Conservation (phyloP, 176 grass and related monocot genomes). For the Aegilops tauschii region DNA sequence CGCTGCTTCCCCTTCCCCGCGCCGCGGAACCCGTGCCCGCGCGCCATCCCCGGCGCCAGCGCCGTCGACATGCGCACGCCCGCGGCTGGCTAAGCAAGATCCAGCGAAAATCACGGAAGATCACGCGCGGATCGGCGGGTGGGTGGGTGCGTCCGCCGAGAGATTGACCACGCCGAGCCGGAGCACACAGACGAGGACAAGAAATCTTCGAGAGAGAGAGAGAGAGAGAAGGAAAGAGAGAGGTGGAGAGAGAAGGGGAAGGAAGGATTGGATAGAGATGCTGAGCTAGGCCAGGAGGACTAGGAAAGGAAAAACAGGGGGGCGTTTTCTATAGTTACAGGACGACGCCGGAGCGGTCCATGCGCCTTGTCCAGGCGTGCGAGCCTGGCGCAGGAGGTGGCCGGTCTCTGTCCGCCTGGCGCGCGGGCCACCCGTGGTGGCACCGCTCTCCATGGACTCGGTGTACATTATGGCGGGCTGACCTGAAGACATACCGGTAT, state of each 20-base stretch:
- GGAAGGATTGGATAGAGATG: conserved; percentile 34
- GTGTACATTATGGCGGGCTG: not conserved
- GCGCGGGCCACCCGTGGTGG: not conserved
- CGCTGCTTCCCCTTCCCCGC: conserved; percentile 21
- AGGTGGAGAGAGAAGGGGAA: not conserved
- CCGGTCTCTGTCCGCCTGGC: not conserved
- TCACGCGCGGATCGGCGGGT: not conserved
- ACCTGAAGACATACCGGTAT: too few species aligned
- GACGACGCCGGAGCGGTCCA: not conserved
- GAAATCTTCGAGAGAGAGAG: conserved; percentile 20
- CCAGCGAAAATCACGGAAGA: not conserved
- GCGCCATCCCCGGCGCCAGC: conserved; percentile 30
- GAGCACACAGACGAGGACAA: not conserved
- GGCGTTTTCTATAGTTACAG: conserved; percentile 7
- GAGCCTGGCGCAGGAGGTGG: not conserved
- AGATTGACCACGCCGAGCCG: not conserved
- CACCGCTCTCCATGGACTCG: not conserved
- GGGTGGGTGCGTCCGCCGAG: not conserved
- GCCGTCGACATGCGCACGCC: conserved; percentile 22
- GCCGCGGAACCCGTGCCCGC: conserved; percentile 30
- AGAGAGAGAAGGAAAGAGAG: not conserved
- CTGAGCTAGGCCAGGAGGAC: not conserved
- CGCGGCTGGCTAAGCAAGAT: not conserved
- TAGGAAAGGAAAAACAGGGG: not conserved
- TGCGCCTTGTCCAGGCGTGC: not conserved